Evolutionary conservation across 352 stramenopile species (phyloP), one percentile per base, ranked within the genome.

Genomic region (Phytopythium sindhum): DNA sequence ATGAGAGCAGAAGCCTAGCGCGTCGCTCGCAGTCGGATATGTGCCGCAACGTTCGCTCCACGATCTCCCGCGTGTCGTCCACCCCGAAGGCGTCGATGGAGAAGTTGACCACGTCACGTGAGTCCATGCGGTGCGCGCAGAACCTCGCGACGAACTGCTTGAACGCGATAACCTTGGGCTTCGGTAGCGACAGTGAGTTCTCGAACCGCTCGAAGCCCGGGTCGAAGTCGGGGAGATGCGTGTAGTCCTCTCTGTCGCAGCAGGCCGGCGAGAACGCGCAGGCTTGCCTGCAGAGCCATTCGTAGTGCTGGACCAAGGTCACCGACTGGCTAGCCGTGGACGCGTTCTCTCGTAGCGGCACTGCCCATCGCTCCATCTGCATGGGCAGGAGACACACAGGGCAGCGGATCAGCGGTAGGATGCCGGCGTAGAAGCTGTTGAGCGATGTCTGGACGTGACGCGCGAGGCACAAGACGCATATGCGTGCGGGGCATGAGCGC

Each of bases 1-100:
- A 67, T 17, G 68, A 74, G 4, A 84, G 57, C 60, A 82, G 33
- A 33, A 86, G 60, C 0, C 68, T 67, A 0, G 74, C 78, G 8
- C 73, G 75, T 2, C 75, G 75, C 52, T 86, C 78, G 1, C 65
- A 55, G 61, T 86, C 78, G 19, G 50, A 14, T 37, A 86, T 72
- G 3, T 63, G 39, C 10, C 42, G 31, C 9, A 78, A 47, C 29
- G 57, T 59, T 44, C 60, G 14, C 15, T 69, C 44, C 29, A 67
- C 60, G 6, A 77, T 7, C 42, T 50, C 54, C 23, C 57, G 37
- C 3, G 62, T 62, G 44, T 70, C 67, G n/a, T 45, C 58, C 2
- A 24, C 21, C 11, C 57, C 51, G n/a, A 71, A 54, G 17, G 39
- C 48, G 35, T 48, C 59, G 0, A 56, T 35, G 37, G 66, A 47